These are phyloP conservation scores for Capronia epimyces DNA, from an alignment of 2,329 filamentous ascomycete genomes.

Conservation along the genomic window DNA sequence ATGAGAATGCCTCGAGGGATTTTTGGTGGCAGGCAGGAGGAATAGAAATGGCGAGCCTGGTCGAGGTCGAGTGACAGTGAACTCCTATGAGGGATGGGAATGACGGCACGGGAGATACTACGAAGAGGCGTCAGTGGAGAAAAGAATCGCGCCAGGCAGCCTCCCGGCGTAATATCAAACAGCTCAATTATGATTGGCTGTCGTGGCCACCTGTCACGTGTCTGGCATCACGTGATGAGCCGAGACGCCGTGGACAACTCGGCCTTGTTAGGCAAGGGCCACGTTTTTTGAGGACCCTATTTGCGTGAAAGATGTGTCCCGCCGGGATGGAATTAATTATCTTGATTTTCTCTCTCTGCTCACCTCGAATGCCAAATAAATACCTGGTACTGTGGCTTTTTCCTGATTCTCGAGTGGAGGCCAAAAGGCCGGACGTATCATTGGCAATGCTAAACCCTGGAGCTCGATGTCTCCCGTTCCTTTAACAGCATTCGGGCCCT, in stretches of 20 bases:
- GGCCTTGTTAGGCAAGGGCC: not conserved
- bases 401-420: not conserved
- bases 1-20: not conserved
- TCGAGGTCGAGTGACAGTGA: constrained; percentile 9
- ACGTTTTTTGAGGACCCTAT: not conserved
- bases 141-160: constrained; percentile 8
- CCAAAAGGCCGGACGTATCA: not conserved
- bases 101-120: constrained; percentile 14
- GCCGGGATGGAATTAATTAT: not conserved
- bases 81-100: constrained; percentile 7
- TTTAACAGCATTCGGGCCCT: not conserved
- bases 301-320: not conserved
- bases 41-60: constrained; percentile 1
- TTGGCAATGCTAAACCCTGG: not conserved
- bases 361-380: not conserved
- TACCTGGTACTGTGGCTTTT: not conserved
- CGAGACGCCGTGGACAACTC: not conserved
- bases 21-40: not conserved
- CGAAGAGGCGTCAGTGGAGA: not conserved
- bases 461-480: not conserved
- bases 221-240: not conserved
- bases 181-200: constrained; percentile 16
- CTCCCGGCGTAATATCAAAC: constrained; percentile 18
- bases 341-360: not conserved
- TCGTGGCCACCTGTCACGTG: not conserved